These are phyloP conservation scores for Moesziomyces aphidis DNA, from an alignment of 1,284 basidiomycete genomes.

Conservation along the genomic window DNA sequence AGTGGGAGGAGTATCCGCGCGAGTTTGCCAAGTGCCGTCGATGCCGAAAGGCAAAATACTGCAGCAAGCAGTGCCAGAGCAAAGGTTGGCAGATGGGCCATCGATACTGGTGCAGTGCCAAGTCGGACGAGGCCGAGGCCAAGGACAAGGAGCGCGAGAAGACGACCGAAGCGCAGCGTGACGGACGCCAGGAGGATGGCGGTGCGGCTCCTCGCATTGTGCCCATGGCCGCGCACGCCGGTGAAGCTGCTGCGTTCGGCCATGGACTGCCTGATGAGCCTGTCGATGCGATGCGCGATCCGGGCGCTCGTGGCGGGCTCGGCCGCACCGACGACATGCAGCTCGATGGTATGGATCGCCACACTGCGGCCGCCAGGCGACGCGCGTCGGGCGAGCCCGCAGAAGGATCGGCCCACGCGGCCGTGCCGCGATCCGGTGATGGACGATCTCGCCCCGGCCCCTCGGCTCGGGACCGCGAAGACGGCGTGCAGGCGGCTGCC, in stretches of 20 bases:
- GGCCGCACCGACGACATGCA: conserved; percentile 12
- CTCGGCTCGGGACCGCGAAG: conserved; percentile 2
- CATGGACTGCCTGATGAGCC: conserved; percentile 12
- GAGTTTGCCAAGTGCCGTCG: conserved; percentile 97
- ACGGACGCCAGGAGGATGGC: conserved; percentile 20
- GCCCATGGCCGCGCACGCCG: conserved; percentile 12
- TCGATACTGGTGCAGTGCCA: conserved; percentile 73
- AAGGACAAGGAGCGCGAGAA: conserved; percentile 49
- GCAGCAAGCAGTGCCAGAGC: conserved; percentile 96
- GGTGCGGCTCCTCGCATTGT: conserved; percentile 22
- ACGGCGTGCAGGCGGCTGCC: not conserved
- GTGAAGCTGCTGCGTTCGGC: conserved; percentile 11
- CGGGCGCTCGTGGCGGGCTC: conserved; percentile 7
- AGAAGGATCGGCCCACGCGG: conserved; percentile 1
- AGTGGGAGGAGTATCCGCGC: conserved; percentile 91
- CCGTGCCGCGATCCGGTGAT: not conserved
- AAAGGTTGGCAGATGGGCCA: conserved; percentile 97
- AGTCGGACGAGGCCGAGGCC: conserved; percentile 57
- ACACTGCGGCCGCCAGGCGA: conserved; percentile 5
- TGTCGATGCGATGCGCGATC: conserved; percentile 7
- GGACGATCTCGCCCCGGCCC: not conserved
- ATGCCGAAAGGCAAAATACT: conserved; percentile 98
- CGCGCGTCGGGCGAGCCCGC: conserved; percentile 4
- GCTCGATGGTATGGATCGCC: conserved; percentile 16
- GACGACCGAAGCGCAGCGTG: conserved; percentile 14